Base-by-base conservation (phyloP, 768 basidiomycete genomes). In the Artomyces pyxidatus region DNA sequence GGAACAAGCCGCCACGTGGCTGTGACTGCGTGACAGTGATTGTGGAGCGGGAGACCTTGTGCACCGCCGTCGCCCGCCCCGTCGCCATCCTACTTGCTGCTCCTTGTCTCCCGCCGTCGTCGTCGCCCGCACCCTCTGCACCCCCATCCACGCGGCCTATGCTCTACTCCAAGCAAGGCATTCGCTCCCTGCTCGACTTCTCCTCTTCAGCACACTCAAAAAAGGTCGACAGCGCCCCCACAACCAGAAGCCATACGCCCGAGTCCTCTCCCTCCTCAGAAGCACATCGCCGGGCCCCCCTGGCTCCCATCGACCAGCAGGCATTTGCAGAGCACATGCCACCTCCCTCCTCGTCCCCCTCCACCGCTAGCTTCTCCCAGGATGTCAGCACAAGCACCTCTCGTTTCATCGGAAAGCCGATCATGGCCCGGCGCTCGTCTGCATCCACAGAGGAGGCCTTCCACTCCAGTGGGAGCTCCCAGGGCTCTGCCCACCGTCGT, bases 301-400 rank as follows among this genome's bases (percentile, higher is more conserved):
- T 56, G 16, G 53, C 55, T 10, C 55, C 55, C 40, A 50, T 56
- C 39, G 55, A 48, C 28, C 55, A 56, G 26, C 55, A 55, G 30
- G 42, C 47, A 19, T 42, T 56, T 21, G 12, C 39, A 19, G 23
- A 27, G 4, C 53, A 54, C 29, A 40, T 54, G 42, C 40, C 51
- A 41, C 26, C 51, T 25, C 9, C 25, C 45, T 29, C 44, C 29
- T 3, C 52, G 43, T 19, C 54, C 48, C 37, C 25, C 14, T 21
- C 47, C 22, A 22, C 27, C 25, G 19, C 46, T 21, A 42, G 11
- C 47, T n/a, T 37, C 16, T 30, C 39, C 30, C 29, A 49, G 5
- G 55, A 56, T 14, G 22, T 43, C 6, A 19, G 38, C 21, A 44
- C 40, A 12, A 54, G 54, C 35, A 12, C 45, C 37, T 21, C 23